Percentiles rank a stretch among this genome's conserved stretches.
These are phyloP conservation scores for Obelidium mucronatum DNA, from an alignment of 192 early-diverging fungal species.

Conservation along the genomic window DNA sequence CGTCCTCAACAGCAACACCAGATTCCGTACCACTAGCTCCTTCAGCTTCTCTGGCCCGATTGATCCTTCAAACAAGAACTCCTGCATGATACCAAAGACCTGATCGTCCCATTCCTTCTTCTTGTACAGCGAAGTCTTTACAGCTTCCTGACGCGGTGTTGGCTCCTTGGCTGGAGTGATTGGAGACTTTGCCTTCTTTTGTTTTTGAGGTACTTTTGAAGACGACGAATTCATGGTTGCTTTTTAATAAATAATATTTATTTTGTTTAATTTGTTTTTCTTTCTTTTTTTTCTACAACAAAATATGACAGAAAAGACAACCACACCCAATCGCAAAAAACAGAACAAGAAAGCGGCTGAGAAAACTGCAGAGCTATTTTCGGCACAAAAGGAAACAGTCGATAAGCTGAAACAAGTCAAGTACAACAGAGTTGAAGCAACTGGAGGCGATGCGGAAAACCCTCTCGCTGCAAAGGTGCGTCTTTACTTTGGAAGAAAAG, in stretches of 20 bases:
- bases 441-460: neutral
- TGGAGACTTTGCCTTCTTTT: neutral
- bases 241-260: no score
- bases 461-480: neutral
- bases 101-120: conserved; percentile 45
- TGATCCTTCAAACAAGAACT: conserved; percentile 52
- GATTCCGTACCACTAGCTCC: conserved; percentile 46
- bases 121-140: conserved; percentile 1
- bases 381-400: neutral
- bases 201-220: no score
- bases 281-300: neutral
- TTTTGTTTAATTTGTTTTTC: neutral
- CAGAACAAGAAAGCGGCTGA: neutral
- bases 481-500: neutral
- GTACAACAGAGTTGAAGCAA: neutral
- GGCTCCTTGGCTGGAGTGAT: no score
- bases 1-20: no score
- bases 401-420: neutral
- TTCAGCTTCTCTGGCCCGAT: conserved; percentile 44
- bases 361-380: neutral
- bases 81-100: conserved; percentile 55
- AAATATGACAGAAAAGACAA: neutral
- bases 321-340: neutral
- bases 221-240: no score
- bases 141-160: conserved; percentile 8